Base-by-base conservation (phyloP, 164 flowering plant species). In the Aristolochia californica region DNA sequence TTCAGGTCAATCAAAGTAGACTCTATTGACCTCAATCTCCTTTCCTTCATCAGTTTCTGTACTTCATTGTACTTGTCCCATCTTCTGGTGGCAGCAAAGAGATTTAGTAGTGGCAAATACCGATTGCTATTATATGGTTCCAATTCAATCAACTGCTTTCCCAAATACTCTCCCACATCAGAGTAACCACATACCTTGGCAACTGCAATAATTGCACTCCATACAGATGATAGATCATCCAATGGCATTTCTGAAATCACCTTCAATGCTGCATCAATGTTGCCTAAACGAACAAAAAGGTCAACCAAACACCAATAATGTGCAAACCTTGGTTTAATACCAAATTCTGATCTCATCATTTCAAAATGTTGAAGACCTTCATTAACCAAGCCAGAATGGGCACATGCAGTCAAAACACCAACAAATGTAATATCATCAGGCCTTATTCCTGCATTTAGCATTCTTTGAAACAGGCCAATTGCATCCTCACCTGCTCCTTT, bases 121-220 rank as follows among this genome's bases (percentile, higher is more conserved):
- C 55, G 55, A 14, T 23, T 53, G 28, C 26, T 53, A 53, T 53
- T 53, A 23, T 53, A 30, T 23, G 55, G 55, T 24, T 53, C 55
- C 17, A 53, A 23, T 23, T 53, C 55, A 53, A 53, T 23, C 11
- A 53, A 23, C 28, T 30, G 23, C 13, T 30, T 53, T 15, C 55
- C 55, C 23, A 53, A 18, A 34, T 34, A 34, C 40, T 34, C 40
- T 34, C 10, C 40, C 40, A 34, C 10, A 34, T 34, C 40, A 34
- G 55, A 13, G 25, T 53, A 26, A 26, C 55, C 55, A 53, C n/a
- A 53, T 24, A 53, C 23, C 55, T 30, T 18, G 25, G 55, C 30
- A 53, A 53, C 55, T 53, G 55, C 34, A 53, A 53, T 15, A 53
- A 53, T 11, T 23, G 55, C 55, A 53, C 55, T 30, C 55, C 55